Evolutionary conservation across 495 filamentous ascomycete species (phyloP), one percentile per base, ranked within the genome.

Genomic region (Lasiosphaeriaceae sp.): DNA sequence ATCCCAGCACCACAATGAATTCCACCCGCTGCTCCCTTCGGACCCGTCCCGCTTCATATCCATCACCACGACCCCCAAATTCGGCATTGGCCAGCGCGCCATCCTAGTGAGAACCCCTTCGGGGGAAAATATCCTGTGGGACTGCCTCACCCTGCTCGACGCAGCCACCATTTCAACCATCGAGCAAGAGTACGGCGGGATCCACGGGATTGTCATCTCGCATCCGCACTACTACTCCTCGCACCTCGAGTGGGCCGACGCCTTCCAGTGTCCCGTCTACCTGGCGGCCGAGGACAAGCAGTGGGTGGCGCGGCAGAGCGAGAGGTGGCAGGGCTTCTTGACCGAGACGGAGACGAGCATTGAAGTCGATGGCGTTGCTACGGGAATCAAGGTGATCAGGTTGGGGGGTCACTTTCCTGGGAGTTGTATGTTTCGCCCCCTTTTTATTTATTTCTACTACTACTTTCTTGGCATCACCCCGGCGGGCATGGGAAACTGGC

Each of bases 211-310:
- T 37, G 83, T 91, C 44, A 90, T 93, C 60, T 85, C 81, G 0
- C 89, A 93, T 67, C 89, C 89, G 34, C 89, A 93, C 66, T 93
- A 85, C 66, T 92, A 89, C 69, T 81, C 81, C 16, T 85, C 88
- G 11, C 82, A 89, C 58, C 59, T 84, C 0, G 78, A 83, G 41
- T 93, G 89, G 89, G 83, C 85, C 0, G 63, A 71, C 29, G 64
- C 66, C 1, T 90, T 93, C 52, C 55, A 72, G 1, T 90, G 87
- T 60, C 80, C 79, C 0, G 80, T 92, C 0, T 90, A 84, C 51
- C 54, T 88, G 0, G 72, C 83, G 0, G 64, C 55, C 0, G 86
- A 88, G 50, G 89, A 92, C 64, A 66, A 74, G 56, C 57, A 72
- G 59, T 92, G 89, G 89, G 51, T 63, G 20, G 66, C 72, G 35